Conservation (phyloP, 768 basidiomycete species). For the Paxillus ammoniavirescens region DNA sequence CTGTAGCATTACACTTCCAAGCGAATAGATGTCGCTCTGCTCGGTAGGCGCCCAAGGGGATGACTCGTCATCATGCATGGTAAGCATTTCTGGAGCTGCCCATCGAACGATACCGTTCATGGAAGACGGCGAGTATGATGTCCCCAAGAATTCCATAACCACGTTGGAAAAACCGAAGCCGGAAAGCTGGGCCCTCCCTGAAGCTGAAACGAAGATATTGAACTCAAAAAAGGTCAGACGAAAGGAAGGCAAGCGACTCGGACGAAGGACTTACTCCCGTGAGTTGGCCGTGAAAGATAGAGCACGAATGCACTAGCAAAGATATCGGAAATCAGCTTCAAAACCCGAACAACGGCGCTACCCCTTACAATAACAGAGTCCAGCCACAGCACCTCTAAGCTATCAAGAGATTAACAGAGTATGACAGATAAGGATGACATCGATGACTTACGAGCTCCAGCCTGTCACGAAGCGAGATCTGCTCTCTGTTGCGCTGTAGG, state of each 20-base stretch:
- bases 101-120: constrained; percentile 34
- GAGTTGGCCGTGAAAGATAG: constrained; percentile 17
- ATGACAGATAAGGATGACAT: too few species aligned
- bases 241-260: neutral
- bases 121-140: constrained; percentile 7
- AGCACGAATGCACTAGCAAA: constrained; percentile 15
- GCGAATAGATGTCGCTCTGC: constrained; percentile 7
- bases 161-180: constrained; percentile 41
- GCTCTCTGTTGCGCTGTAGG: constrained; percentile 8
- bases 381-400: constrained; percentile 12
- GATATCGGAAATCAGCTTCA: neutral
- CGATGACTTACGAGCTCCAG: constrained; percentile 15
- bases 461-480: constrained; percentile 3
- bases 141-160: constrained; percentile 4
- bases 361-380: constrained; percentile 14
- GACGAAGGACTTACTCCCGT: constrained; percentile 10
- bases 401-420: neutral
- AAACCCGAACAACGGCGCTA: neutral
- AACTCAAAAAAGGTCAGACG: constrained; percentile 23
- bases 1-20: constrained; percentile 29
- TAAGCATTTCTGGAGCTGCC: constrained; percentile 42
- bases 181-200: constrained; percentile 36
- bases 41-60: neutral
- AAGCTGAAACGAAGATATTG: constrained; percentile 41
- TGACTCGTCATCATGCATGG: constrained; percentile 13